Evolutionary conservation across 169 alveolate species (phyloP), one percentile per base, ranked within the genome.

Genomic region (Plasmodium gonderi): DNA sequence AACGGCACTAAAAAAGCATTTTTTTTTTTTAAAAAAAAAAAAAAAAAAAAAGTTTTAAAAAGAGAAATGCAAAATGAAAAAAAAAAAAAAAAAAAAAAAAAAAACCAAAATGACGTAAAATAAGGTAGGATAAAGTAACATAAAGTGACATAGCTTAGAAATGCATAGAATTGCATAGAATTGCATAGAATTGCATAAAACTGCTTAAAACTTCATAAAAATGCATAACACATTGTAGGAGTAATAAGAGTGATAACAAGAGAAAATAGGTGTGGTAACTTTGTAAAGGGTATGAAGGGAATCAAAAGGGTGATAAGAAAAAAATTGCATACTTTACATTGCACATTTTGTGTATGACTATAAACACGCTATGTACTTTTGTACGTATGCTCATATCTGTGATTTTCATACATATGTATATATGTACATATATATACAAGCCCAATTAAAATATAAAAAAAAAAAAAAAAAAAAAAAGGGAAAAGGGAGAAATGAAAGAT

Each of bases 1-100:
- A 60, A 68, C 92, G 82, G 92, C 75, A 82, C 92, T 82, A 82
- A 82, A 82, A 82, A 82, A 82, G 92, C 92, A 82, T 42, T 42
- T 60, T 60, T 54, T 60, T 49, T 79, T 69, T 44, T 36, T 60
- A 68, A 65, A 80, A 82, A 72, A 82, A 82, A 80, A 44, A 82
- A 68, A 65, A 80, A 82, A 72, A 82, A 82, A 80, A 29, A 29
- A 2, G 65, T 68, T 82, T 82, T 60, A 82, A 82, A 65, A 68
- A 81, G 38, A 75, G 72, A 45, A 42, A 80, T 38, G 69, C 47
- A 38, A 64, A 80, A 80, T 31, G n/a, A 64, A 60, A 80, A 80
- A 80, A 26, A 31, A 78, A 78, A 51, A 78, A 78, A 49, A 26
- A 12, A 75, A 79, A 29, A 64, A 40, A 80, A 64, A 33, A 45